Conservation (phyloP, 495 filamentous ascomycete species). For the Lasiosphaeris hirsuta region DNA sequence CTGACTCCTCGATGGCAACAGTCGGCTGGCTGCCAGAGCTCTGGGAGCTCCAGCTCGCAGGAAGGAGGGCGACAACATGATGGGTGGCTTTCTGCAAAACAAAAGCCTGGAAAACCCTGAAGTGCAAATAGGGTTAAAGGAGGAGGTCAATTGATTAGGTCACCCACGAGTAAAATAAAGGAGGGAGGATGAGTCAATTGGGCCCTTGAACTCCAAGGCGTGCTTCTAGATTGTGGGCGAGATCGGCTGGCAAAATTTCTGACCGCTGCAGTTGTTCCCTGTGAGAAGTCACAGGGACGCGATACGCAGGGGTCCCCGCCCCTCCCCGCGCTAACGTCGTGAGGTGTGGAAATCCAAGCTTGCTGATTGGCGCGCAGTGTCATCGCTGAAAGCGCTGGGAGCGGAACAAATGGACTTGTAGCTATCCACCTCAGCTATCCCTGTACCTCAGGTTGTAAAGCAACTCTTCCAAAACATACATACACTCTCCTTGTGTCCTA, state of each 20-base stretch:
- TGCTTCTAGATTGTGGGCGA: conserved; percentile 29
- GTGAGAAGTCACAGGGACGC: conserved; percentile 26
- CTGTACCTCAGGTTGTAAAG: not conserved
- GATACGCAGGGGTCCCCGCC: conserved; percentile 28
- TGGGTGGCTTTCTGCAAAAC: not conserved
- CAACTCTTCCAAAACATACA: not conserved
- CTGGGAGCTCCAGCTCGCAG: conserved; percentile 38
- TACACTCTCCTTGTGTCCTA: not conserved
- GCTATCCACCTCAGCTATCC: not conserved
- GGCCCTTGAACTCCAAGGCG: not conserved
- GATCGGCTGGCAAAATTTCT: conserved; percentile 29
- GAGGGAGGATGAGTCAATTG: conserved; percentile 18
- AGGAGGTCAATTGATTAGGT: not conserved
- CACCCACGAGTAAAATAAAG: not conserved
- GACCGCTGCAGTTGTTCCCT: conserved; percentile 14
- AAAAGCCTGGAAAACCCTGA: no score
- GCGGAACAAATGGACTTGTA: not conserved
- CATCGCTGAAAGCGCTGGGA: not conserved
- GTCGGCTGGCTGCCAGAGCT: conserved; percentile 37
- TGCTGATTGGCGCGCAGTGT: conserved; percentile 24
- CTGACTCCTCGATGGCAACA: conserved; percentile 35
- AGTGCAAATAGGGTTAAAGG: not conserved
- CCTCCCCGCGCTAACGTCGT: conserved; percentile 15
- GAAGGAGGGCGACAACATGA: conserved; percentile 39
- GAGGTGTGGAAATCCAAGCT: conserved; percentile 24